Evolutionary conservation across 257 asterid species (phyloP), one percentile per base, ranked within the genome.

Genomic region (Solanum ossicruentum): DNA sequence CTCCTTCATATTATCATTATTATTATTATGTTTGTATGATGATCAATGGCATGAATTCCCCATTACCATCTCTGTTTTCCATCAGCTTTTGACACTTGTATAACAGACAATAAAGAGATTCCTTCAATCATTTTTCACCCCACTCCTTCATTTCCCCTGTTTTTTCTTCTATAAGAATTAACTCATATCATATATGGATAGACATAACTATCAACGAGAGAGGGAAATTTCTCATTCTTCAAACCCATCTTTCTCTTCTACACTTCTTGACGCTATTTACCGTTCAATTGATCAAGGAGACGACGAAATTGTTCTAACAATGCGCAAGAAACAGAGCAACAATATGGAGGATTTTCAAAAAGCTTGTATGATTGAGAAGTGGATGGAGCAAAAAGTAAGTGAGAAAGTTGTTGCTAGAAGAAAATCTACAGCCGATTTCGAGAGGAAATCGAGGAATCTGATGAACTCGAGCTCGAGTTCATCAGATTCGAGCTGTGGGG

Each of bases 351-450:
- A 89, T 83, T 91, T 89, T 85, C 94, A 86, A 73, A 90, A 98
- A 43, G 92, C 92, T 11, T 89, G 93, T 85, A 89, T 92, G 94
- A 91, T 94, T 60, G 98, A 96, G 92, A 93, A 93, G 63, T 96
- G 98, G 98, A 94, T 93, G 97, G 97, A 93, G 88, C 91, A 95
- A 87, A 92, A 91, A 87, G 91, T 17, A 7, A 85, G 75, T 61
- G 92, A 89, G 17, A 90, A 90, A 58, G 90, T 21, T 4, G 88
- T 84, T 23, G 87, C 84, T 1, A 66, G 97, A 56, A 84, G 96
- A 73, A 92, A 90, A 81, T 92, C 95, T 43, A 86, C 36, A 8
- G 90, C 89, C 1, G 95, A 93, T 88, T 82, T 90, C n/a, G 92
- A 85, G 56, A 84, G 89, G 43, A 91, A 89, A 69, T 85, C 72